Conservation (phyloP, 2,329 filamentous ascomycete species). For the Sarocladium brachiariae region DNA sequence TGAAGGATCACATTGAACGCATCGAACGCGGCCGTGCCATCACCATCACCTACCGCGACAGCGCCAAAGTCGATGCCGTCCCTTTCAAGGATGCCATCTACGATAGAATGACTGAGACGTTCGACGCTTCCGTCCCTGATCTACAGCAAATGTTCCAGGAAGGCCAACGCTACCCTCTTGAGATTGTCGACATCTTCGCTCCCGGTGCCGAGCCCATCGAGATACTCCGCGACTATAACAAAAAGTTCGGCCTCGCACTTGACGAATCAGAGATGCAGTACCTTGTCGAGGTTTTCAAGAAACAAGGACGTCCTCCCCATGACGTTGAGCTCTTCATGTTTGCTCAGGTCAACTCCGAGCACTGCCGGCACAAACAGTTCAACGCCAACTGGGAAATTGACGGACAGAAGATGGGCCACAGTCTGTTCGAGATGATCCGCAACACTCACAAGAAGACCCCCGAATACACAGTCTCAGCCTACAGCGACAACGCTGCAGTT, state of each 20-base stretch:
- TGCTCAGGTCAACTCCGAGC: constrained; percentile 97
- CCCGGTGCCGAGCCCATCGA: constrained; percentile 58
- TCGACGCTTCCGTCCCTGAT: constrained; percentile 60
- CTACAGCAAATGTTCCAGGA: constrained; percentile 75
- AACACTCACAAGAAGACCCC: constrained; percentile 85
- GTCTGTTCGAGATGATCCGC: constrained; percentile 91
- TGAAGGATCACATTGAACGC: constrained; percentile 62
- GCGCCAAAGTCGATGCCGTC: constrained; percentile 37
- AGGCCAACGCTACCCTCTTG: constrained; percentile 52
- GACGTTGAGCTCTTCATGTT: constrained; percentile 99
- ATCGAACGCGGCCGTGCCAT: constrained; percentile 84
- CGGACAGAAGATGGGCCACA: constrained; percentile 69
- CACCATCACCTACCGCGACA: constrained; percentile 54
- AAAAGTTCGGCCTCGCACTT: constrained; percentile 74
- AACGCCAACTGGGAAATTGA: constrained; percentile 96
- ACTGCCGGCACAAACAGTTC: constrained; percentile 82
- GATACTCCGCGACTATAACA: constrained; percentile 76
- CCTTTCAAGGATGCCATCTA: constrained; percentile 66
- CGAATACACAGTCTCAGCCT: constrained; percentile 83
- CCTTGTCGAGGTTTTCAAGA: constrained; percentile 57
- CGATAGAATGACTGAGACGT: constrained; percentile 92
- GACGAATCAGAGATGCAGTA: constrained; percentile 90
- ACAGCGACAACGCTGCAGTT: constrained; percentile 97
- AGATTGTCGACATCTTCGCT: constrained; percentile 68
- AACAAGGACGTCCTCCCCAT: constrained; percentile 56